A percentile compares a stretch with the other conserved stretches of the same genome.
Evolutionary conservation across 2,329 filamentous ascomycete species (phyloP).

Genomic region (Microthyrium microscopicum): DNA sequence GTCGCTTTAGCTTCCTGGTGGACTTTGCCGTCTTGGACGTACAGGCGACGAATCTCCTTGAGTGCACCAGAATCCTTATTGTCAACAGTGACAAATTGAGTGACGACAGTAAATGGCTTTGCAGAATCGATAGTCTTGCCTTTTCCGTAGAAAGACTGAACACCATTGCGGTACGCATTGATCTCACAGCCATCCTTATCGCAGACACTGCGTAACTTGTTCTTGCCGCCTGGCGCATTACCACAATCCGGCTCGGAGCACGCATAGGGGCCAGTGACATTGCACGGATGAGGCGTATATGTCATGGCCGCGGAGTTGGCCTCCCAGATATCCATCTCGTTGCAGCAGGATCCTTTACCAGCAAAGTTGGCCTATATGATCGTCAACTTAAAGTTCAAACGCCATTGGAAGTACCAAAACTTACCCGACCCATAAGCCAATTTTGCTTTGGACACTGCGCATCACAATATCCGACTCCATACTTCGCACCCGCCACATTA

Average conservation of each 20-base stretch:
- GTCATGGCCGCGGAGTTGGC: constrained; percentile 49
- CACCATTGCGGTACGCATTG: constrained; percentile 51
- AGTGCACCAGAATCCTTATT: constrained; percentile 15
- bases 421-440: constrained; percentile 33
- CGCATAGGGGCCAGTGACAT: constrained; percentile 29
- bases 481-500: constrained; percentile 38
- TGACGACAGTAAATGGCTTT: constrained; percentile 31
- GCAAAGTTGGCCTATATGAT: constrained; percentile 33
- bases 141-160: constrained; percentile 45
- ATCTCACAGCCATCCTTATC: constrained; percentile 57
- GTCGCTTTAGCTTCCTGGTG: constrained; percentile 27
- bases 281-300: constrained; percentile 50
- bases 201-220: constrained; percentile 44
- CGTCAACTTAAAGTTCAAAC: background rate
- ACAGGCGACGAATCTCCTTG: constrained; percentile 31
- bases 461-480: constrained; percentile 41
- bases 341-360: constrained; percentile 43
- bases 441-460: constrained; percentile 30
- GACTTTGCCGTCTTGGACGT: constrained; percentile 32
- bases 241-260: constrained; percentile 32
- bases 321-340: constrained; percentile 57
- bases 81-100: constrained; percentile 30
- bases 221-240: constrained; percentile 34
- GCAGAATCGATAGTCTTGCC: constrained; percentile 26
- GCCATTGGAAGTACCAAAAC: constrained; percentile 1